These are phyloP conservation scores for Ceratocystis eucalypticola DNA, from an alignment of 2,329 filamentous ascomycete species.

Conservation along the genomic window DNA sequence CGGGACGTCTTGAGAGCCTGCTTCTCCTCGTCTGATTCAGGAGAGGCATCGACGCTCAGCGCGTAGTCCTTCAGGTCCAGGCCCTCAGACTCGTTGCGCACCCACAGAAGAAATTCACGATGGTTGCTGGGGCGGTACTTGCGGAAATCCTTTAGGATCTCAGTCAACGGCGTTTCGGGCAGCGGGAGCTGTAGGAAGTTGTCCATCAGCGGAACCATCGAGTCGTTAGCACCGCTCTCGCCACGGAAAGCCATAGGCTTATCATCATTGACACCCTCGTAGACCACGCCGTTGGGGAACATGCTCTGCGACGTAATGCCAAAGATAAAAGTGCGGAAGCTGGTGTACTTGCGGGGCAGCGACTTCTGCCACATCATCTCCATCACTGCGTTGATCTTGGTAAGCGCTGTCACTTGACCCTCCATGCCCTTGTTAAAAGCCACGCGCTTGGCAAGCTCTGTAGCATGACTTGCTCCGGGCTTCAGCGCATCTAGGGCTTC, in stretches of 20 bases:
- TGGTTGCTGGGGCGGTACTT: conserved; percentile 82
- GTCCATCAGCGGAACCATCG: conserved; percentile 83
- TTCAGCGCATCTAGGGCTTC: conserved; percentile 46
- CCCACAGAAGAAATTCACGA: conserved; percentile 65
- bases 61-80: conserved; percentile 47
- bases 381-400: conserved; percentile 54
- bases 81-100: conserved; percentile 38
- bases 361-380: conserved; percentile 87
- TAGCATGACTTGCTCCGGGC: conserved; percentile 19
- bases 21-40: conserved; percentile 21
- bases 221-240: conserved; percentile 87
- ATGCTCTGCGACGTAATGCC: conserved; percentile 87
- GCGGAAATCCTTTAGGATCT: conserved; percentile 78
- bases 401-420: conserved; percentile 47
- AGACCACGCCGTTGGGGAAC: conserved; percentile 85
- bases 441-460: conserved; percentile 33
- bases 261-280: conserved; percentile 63
- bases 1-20: conserved; percentile 39
- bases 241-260: conserved; percentile 72
- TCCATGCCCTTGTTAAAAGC: conserved; percentile 51
- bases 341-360: conserved; percentile 69
- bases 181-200: conserved; percentile 75
- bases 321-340: conserved; percentile 93
- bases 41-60: conserved; percentile 26
- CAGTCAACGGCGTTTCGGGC: conserved; percentile 78